Evolutionary conservation across 2,329 filamentous ascomycete species (phyloP), one percentile per base, ranked within the genome.

Genomic region (Aureobasidium pullulans): DNA sequence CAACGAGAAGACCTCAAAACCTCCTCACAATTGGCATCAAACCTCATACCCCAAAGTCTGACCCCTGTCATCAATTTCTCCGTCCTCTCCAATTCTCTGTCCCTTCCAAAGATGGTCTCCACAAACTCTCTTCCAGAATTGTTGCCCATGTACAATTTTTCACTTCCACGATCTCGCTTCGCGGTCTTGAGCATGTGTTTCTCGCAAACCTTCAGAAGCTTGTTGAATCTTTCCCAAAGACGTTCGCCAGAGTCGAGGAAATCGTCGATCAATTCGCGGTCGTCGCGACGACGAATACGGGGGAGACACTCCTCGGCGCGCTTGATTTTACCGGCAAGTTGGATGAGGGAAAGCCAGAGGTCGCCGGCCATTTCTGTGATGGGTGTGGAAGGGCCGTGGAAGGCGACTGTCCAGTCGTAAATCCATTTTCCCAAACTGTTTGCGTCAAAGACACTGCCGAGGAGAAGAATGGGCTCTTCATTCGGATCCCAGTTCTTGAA

Each of bases 381-480:
- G 53, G 91, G 89, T 10, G 88, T 90, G 42, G 84, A 83, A 13
- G 90, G 84, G 39, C 90, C 90, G 66, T 95, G 86, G 72, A 88
- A 86, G 77, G 90, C 96, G 64, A 96, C 90, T 16, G 94, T 96
- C 94, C 94, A 99, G 80, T 97, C 94, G 75, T 96, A 99, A 70
- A 99, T 95, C 94, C 94, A 99, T 77, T 96, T 96, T 69, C 94
- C 94, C 32, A 99, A 82, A 29, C 90, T 96, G 81, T 97, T 96
- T 70, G 93, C 90, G 71, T 97, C 94, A 70, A 97, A 97, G 60
- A 97, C 94, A 70, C 90, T 96, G 53, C 94, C 94, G 23, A 97
- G 82, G 29, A 99, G 83, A 71, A 96, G 86, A 71, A 99, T 96
- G 54, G 94, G 94, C 66, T 91, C 86, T 78, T 97, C 93, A 31